Evolutionary conservation across 345 rosid genomes (phyloP), one percentile per base, ranked within the genome.

Genomic region (Salix brachista): DNA sequence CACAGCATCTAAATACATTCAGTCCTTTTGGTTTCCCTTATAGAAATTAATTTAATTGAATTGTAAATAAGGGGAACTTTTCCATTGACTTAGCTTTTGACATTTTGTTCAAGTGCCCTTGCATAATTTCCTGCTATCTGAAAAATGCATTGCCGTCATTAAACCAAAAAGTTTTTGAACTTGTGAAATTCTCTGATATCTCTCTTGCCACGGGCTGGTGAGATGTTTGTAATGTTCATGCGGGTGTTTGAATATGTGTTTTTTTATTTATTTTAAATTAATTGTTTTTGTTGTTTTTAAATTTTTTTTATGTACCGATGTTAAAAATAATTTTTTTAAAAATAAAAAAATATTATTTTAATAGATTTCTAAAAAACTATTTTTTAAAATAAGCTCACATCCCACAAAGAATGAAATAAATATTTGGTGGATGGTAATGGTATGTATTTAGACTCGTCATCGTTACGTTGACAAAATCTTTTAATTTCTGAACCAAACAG

Each of bases 31-130:
- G 4, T 61, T 83, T 41, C 19, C 23, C 52, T 66, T 60, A 71
- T 39, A 21, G 74, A 70, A 46, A 68, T 80, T 78, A 74, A 36
- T 82, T 78, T 78, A 69, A 77, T 72, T 82, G 76, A 65, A 72
- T 77, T 79, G 81, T 80, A 78, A 66, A 82, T 26, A 79, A 80
- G 64, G 74, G 67, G 16, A 67, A 46, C 75, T 69, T 19, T 72
- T 28, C 74, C 61, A 32, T 37, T 67, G 12, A 14, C 62, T 14
- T 68, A 26, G 56, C 34, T 42, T 23, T 44, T 69, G 32, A 65
- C 60, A 19, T 58, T 56, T 74, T 64, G 50, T 79, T 77, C 67
- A 62, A 52, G 65, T 36, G 13, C 70, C 74, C 41, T 41, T 54
- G 58, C 72, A 42, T 52, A 4, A 6, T 28, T 26, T 2, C 69